A percentile compares a stretch with the other conserved stretches of the same genome.
phyloP scores from a whole-genome alignment of 352 stramenopile genomes.

The Phytophthora pini region DNA sequence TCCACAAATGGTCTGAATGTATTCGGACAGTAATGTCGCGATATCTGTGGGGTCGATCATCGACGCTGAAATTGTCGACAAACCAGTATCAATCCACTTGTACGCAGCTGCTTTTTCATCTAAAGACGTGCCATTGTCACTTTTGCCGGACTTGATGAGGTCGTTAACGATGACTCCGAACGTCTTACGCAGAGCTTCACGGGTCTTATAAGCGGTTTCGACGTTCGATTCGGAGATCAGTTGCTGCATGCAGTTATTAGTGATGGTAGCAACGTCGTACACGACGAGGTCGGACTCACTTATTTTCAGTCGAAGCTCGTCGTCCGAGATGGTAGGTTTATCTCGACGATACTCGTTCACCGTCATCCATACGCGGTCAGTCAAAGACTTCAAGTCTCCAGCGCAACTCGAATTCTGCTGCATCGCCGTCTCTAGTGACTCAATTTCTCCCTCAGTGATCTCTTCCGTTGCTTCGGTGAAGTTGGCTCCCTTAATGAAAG shows the following conservation, averaged over 20 bases:
- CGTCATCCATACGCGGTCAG: conserved; percentile 39
- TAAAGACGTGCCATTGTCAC: conserved; percentile 36
- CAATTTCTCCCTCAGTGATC: conserved; percentile 20
- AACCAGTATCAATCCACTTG: conserved; percentile 42
- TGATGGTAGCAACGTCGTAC: conserved; percentile 51
- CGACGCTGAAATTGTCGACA: conserved; percentile 41
- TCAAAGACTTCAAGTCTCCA: conserved; percentile 40
- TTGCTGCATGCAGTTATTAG: conserved; percentile 43
- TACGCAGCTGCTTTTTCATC: conserved; percentile 36
- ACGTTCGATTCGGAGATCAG: conserved; percentile 24
- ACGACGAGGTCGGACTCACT: conserved; percentile 51
- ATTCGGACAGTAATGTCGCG: conserved; percentile 44
- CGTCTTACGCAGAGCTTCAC: conserved; percentile 53
- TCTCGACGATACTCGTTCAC: conserved; percentile 45
- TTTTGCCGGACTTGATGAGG: conserved; percentile 40
- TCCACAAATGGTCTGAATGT: conserved; percentile 59
- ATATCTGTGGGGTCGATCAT: conserved; percentile 52
- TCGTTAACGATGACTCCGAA: conserved; percentile 50
- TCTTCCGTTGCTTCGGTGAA: conserved; percentile 21
- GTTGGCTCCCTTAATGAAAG: conserved; percentile 23
- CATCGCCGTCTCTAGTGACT: conserved; percentile 37
- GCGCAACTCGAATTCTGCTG: conserved; percentile 43
- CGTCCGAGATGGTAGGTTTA: conserved; percentile 30
- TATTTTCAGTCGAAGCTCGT: conserved; percentile 46
- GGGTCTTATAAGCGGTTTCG: conserved; percentile 33